Conservation (phyloP, 2,329 filamentous ascomycete genomes). For the Colletotrichum tropicale region DNA sequence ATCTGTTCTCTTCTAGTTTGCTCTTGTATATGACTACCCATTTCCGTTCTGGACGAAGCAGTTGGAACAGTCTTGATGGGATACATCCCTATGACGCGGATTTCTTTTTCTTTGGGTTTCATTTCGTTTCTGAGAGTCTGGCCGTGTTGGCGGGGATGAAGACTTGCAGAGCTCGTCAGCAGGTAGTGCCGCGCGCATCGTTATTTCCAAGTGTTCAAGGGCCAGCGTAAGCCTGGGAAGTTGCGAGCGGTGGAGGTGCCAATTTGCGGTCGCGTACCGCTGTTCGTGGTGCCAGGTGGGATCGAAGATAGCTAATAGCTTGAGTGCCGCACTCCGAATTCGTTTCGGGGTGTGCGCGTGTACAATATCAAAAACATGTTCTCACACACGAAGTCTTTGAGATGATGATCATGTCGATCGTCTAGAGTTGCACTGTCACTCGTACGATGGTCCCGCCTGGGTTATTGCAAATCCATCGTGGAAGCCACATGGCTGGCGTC, state of each 20-base stretch:
- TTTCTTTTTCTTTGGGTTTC: neutral
- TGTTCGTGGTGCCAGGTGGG: neutral
- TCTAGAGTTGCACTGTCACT: neutral
- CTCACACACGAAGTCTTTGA: neutral
- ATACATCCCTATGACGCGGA: slow-evolving; percentile 1
- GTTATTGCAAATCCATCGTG: neutral
- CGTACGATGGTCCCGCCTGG: neutral
- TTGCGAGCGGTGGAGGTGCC: neutral
- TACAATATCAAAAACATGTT: neutral
- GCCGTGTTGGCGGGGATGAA: neutral
- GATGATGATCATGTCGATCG: neutral
- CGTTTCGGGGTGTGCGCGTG: neutral
- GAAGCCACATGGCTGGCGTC: neutral
- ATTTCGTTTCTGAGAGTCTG: neutral
- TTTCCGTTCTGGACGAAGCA: neutral
- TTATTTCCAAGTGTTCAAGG: neutral
- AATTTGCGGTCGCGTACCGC: neutral
- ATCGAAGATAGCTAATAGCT: neutral
- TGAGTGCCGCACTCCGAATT: neutral
- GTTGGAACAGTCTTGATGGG: slow-evolving; percentile 1
- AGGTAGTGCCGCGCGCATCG: neutral
- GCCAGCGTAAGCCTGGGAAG: neutral
- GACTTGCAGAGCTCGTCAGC: neutral
- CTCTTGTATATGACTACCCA: neutral
- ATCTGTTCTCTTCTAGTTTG: neutral